These are phyloP conservation scores for Canavalia gladiata DNA, from an alignment of 306 rosid species.

Conservation along the genomic window DNA sequence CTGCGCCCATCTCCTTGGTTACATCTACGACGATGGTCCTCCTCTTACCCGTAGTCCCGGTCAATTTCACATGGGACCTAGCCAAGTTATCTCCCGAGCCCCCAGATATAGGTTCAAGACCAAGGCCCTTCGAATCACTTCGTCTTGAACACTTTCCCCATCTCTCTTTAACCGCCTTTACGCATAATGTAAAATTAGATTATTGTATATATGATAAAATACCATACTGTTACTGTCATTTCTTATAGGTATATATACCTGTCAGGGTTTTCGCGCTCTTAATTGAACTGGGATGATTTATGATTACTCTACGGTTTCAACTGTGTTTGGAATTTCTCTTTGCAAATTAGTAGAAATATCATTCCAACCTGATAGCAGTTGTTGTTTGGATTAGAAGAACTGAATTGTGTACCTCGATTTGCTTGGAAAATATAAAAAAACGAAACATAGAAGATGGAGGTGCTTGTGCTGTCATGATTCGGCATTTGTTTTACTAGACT, in stretches of 20 bases:
- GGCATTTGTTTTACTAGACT: background rate
- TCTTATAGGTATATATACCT: too few species aligned
- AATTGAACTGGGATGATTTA: too few species aligned
- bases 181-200: constrained; percentile 15
- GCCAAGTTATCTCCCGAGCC: constrained; percentile 90
- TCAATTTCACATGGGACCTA: constrained; percentile 88
- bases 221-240: too few species aligned
- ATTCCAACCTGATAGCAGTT: too few species aligned
- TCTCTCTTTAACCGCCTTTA: background rate
- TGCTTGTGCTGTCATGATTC: background rate
- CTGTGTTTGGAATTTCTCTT: too few species aligned
- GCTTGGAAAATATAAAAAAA: background rate
- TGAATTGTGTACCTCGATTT: too few species aligned
- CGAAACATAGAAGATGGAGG: constrained; percentile 11
- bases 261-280: too few species aligned
- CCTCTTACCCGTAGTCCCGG: constrained; percentile 76
- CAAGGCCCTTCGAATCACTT: constrained; percentile 75
- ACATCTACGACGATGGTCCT: constrained; percentile 88
- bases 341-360: too few species aligned
- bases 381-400: too few species aligned
- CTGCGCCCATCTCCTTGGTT: constrained; percentile 67
- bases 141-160: constrained; percentile 41
- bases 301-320: too few species aligned
- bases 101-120: constrained; percentile 80
- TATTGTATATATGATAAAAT: too few species aligned